Evolutionary conservation across 2,329 filamentous ascomycete genomes (phyloP).

Genomic region (Myriosclerotinia curreyana): DNA sequence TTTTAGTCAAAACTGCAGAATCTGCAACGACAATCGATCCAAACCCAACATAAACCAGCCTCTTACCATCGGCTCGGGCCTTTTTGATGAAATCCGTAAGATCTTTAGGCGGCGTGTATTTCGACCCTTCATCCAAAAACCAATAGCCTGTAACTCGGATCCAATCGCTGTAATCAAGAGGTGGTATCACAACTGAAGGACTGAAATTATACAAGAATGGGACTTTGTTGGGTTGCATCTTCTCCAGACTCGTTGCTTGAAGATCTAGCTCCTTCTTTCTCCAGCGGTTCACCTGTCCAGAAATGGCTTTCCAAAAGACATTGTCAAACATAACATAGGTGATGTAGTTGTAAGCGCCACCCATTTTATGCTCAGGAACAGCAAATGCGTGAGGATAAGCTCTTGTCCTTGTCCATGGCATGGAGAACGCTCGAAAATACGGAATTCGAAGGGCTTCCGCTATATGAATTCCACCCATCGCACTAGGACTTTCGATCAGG

Average conservation of each 20-base stretch:
- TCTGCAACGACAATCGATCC: constrained; percentile 94
- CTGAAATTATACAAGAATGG: constrained; percentile 98
- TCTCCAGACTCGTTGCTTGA: constrained; percentile 78
- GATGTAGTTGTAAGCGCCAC: constrained; percentile 90
- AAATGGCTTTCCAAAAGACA: constrained; percentile 92
- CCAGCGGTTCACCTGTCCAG: constrained; percentile 90
- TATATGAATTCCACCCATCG: constrained; percentile 97
- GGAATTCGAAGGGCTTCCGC: constrained; percentile 89
- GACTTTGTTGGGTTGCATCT: constrained; percentile 95
- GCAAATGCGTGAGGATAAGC: constrained; percentile 97
- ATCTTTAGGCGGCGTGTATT: constrained; percentile 72
- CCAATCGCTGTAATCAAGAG: constrained; percentile 96
- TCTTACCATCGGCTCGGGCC: constrained; percentile 78
- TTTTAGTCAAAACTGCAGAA: constrained; percentile 80
- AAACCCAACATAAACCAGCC: constrained; percentile 95
- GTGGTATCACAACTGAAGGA: constrained; percentile 87
- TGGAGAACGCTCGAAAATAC: constrained; percentile 96
- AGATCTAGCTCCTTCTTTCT: constrained; percentile 75
- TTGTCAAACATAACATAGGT: constrained; percentile 96
- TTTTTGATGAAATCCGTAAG: constrained; percentile 78
- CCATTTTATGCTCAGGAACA: constrained; percentile 89
- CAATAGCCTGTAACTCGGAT: constrained; percentile 96
- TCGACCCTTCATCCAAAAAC: constrained; percentile 77
- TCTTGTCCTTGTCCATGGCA: constrained; percentile 96
- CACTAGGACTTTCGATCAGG: constrained; percentile 90